Conservation (phyloP, 768 basidiomycete genomes). For the Boletus coccyginus region DNA sequence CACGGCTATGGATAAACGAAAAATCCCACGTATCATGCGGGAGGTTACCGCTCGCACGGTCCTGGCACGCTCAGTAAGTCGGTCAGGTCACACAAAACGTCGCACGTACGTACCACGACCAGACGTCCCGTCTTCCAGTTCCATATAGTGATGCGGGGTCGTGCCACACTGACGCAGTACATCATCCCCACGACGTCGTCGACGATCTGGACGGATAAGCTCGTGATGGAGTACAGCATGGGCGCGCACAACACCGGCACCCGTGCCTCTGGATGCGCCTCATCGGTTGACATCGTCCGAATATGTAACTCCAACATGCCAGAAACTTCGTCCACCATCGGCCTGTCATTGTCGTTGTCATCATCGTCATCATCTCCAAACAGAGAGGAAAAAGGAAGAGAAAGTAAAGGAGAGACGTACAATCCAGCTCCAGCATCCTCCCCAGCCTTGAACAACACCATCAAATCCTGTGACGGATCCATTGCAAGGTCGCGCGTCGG, state of each 20-base stretch:
- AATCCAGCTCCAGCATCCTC: constrained; percentile 1
- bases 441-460: constrained; percentile 40
- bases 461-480: constrained; percentile 63
- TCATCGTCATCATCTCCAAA: too few relatives aligned
- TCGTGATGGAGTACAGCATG: constrained; percentile 22
- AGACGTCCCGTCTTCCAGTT: constrained; percentile 47
- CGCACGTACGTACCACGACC: constrained; percentile 38
- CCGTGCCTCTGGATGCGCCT: constrained; percentile 42
- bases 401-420: constrained; percentile 5
- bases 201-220: constrained; percentile 48
- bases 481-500: constrained; percentile 56
- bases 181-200: constrained; percentile 53
- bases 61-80: constrained; percentile 22
- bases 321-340: too few relatives aligned
- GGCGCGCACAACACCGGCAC: constrained; percentile 26
- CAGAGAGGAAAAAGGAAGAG: too few relatives aligned
- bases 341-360: not conserved
- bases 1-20: constrained; percentile 43
- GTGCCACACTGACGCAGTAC: constrained; percentile 29
- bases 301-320: constrained; percentile 37
- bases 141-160: constrained; percentile 38
- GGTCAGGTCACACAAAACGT: not conserved
- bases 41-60: constrained; percentile 20
- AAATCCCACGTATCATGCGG: constrained; percentile 40
- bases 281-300: constrained; percentile 42